phyloP scores from a whole-genome alignment of 2,329 filamentous ascomycete genomes.

The Botrytis squamosa region DNA sequence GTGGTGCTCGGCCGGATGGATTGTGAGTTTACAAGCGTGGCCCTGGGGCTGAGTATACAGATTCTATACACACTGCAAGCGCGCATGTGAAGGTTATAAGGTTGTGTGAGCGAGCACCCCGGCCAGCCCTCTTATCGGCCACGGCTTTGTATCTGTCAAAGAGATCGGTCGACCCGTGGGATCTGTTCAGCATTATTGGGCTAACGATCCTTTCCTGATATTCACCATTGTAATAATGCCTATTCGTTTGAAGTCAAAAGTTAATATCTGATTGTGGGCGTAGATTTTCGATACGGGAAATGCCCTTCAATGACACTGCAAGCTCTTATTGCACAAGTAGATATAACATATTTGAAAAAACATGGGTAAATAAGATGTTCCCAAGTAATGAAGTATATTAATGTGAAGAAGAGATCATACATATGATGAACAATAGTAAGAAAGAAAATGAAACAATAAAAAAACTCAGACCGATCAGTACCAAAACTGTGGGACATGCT shows the following conservation, averaged over 20 bases:
- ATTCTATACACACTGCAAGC: background rate
- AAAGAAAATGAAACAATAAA: conserved; percentile 1
- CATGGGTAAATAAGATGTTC: background rate
- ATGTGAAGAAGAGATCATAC: background rate
- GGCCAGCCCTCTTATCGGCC: background rate
- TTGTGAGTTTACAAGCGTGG: background rate
- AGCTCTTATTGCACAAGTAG: background rate
- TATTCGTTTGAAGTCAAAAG: background rate
- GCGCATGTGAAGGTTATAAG: background rate
- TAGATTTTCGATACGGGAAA: background rate
- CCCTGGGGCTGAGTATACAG: background rate
- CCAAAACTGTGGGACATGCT: background rate
- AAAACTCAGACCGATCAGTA: background rate
- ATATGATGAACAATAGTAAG: background rate
- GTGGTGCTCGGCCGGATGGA: background rate
- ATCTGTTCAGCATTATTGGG: background rate
- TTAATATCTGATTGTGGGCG: background rate
- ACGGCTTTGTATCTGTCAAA: background rate
- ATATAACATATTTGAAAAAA: background rate
- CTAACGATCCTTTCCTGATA: background rate
- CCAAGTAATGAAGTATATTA: background rate
- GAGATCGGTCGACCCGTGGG: background rate
- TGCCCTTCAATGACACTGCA: background rate
- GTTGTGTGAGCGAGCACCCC: background rate
- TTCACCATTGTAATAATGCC: background rate